Evolutionary conservation across 1,284 basidiomycete genomes (phyloP).

Genomic region (Pseudozyma sp.): DNA sequence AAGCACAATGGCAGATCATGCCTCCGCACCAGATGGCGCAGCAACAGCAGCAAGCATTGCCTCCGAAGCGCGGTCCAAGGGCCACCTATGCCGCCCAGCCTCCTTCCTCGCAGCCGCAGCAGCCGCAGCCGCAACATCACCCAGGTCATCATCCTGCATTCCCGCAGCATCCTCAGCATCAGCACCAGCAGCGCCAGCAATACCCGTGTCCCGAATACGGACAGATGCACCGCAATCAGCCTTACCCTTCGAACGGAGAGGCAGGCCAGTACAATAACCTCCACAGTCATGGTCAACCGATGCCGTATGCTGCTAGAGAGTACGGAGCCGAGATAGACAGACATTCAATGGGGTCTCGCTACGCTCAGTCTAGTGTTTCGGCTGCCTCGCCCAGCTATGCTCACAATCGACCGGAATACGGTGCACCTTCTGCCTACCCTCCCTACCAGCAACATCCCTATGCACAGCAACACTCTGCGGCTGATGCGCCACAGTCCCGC

Average conservation of each 20-base stretch:
- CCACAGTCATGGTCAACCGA: not conserved
- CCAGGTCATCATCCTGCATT: conserved; percentile 13
- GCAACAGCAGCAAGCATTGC: conserved; percentile 8
- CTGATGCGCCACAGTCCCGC: not conserved
- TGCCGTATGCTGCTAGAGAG: conserved; percentile 4
- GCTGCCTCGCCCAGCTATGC: conserved; percentile 14
- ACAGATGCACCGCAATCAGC: conserved; percentile 16
- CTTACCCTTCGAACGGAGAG: not conserved
- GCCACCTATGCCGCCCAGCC: conserved; percentile 34
- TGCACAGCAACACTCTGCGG: not conserved
- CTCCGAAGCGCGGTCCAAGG: conserved; percentile 30
- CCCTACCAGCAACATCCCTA: conserved; percentile 19
- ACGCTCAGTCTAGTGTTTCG: conserved; percentile 15
- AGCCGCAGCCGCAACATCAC: conserved; percentile 14
- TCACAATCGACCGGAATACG: not conserved
- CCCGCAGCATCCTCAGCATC: conserved; percentile 8
- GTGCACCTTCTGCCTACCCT: not conserved
- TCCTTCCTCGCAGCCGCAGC: conserved; percentile 13
- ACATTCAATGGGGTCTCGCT: conserved; percentile 6
- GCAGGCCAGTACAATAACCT: not conserved
- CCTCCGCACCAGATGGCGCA: conserved; percentile 13
- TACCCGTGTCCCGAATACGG: conserved; percentile 1
- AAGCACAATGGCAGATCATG: conserved; percentile 14
- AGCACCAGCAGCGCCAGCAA: conserved; percentile 6
- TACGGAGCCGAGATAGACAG: conserved; percentile 7